Evolutionary conservation across 1,284 basidiomycete genomes (phyloP).

Genomic region (Abortiporus biennis): DNA sequence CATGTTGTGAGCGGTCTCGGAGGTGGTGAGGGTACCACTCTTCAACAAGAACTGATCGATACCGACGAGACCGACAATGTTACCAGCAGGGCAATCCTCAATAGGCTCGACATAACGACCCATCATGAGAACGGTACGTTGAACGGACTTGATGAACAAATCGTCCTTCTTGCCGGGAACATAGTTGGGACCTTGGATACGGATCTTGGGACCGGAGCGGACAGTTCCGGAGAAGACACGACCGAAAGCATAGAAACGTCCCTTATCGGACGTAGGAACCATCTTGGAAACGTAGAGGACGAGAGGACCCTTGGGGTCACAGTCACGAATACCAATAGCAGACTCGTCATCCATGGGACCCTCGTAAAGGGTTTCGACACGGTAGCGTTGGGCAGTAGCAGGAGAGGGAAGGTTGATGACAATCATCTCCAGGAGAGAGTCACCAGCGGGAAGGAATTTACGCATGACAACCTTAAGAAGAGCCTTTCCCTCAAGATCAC

Average conservation of each 20-base stretch:
- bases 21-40: slow-evolving; percentile 95
- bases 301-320: slow-evolving; percentile 94
- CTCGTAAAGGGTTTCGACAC: slow-evolving; percentile 99
- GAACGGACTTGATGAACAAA: slow-evolving; percentile 96
- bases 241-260: slow-evolving; percentile 99
- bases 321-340: slow-evolving; percentile 98
- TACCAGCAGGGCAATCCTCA: slow-evolving; percentile 98
- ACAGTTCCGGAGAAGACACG: slow-evolving; percentile 99
- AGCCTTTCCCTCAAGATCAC: slow-evolving; percentile 93
- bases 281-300: slow-evolving; percentile 99
- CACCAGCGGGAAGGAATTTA: slow-evolving; percentile 99
- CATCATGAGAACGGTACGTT: slow-evolving; percentile 99
- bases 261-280: slow-evolving; percentile 99
- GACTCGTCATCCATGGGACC: slow-evolving; percentile 99
- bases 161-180: slow-evolving; percentile 99
- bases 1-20: slow-evolving; percentile 99
- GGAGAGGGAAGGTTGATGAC: slow-evolving; percentile 99
- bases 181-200: slow-evolving; percentile 99
- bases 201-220: slow-evolving; percentile 95
- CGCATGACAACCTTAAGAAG: slow-evolving; percentile 99
- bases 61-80: slow-evolving; percentile 99
- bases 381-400: slow-evolving; percentile 94
- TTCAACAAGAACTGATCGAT: slow-evolving; percentile 99
- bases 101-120: slow-evolving; percentile 98
- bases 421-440: slow-evolving; percentile 99